Evolutionary conservation across 2,329 filamentous ascomycete genomes (phyloP), one percentile per base, ranked within the genome.

Genomic region (Tolypocladium paradoxum): DNA sequence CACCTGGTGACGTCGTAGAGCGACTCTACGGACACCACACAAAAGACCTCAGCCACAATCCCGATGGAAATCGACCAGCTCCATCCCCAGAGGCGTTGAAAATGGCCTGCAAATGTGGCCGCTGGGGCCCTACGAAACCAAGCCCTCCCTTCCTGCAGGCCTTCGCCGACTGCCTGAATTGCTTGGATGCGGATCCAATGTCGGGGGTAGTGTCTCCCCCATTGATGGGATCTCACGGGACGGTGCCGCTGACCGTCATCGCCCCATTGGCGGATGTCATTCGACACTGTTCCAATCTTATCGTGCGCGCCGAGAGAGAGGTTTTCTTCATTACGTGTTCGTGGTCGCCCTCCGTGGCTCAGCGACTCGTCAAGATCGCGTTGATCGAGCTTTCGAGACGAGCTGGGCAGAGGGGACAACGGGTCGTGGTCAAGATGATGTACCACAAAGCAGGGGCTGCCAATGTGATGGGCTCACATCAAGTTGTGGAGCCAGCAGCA

Each of bases 251-350:
- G 57, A 86, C 84, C 0, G 77, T 90, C 40, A 81, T 91, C 33
- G 64, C 67, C 8, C 67, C 67, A 0, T 48, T 69, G 36, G 59
- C 84, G 0, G 87, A 91, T 63, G 81, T 90, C 31, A 81, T 81
- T 55, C 76, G 85, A 1, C 87, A 91, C 65, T 86, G 88, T 70
- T 82, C 85, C 1, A 90, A 91, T 59, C 72, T 88, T 22, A 91
- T 92, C 35, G 86, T 78, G 3, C 76, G 83, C 4, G 88, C 88
- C 0, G 76, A 88, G 60, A 78, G 77, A 35, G 88, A 92, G 61
- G 81, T 92, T 0, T 82, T 87, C 53, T 71, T 91, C 11, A 83
- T 83, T 0, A 91, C 88, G 0, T 90, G 88, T 60, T 88, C 82
- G 61, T 90, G 88, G 88, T 78, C 84, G 55, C 76, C 82, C 43